Evolutionary conservation across 1,284 basidiomycete genomes (phyloP), one percentile per base, ranked within the genome.

Genomic region (Puccinia novopanici): DNA sequence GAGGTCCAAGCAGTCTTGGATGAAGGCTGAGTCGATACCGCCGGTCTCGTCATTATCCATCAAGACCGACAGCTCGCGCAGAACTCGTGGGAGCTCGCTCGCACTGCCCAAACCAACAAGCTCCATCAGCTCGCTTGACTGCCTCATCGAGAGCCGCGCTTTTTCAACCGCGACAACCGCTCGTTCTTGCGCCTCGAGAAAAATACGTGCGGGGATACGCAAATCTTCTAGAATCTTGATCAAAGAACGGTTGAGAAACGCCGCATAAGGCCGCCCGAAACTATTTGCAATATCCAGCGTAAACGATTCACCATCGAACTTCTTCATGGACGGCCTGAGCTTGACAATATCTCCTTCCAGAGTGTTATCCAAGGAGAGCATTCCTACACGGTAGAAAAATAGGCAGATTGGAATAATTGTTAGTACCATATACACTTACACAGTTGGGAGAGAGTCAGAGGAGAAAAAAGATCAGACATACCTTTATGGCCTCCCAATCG

Each of bases 401-500:
- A n/a, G n/a, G n/a, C n/a, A n/a, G n/a, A n/a, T n/a, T n/a, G n/a
- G n/a, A n/a, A n/a, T n/a, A n/a, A n/a, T n/a, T n/a, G n/a, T n/a
- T n/a, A n/a, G n/a, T n/a, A n/a, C n/a, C n/a, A n/a, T n/a, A n/a
- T n/a, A n/a, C n/a, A n/a, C n/a, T n/a, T n/a, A n/a, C n/a, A n/a
- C n/a, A n/a, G n/a, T n/a, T n/a, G n/a, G n/a, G n/a, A n/a, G n/a
- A n/a, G n/a, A n/a, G n/a, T n/a, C n/a, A n/a, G n/a, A n/a, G n/a
- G n/a, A n/a, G n/a, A n/a, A n/a, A n/a, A n/a, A n/a, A n/a, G n/a
- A n/a, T n/a, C n/a, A 84, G 15, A 42, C 17, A 40, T 37, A 63
- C 71, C 71, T 85, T 92, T 93, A 85, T 88, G 91, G 72, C 92
- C 92, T 37, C 92, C 85, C 84, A 93, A 91, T 67, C 92, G 89